phyloP scores from a whole-genome alignment of 2,329 filamentous ascomycete genomes.

The Aciculosporium take region DNA sequence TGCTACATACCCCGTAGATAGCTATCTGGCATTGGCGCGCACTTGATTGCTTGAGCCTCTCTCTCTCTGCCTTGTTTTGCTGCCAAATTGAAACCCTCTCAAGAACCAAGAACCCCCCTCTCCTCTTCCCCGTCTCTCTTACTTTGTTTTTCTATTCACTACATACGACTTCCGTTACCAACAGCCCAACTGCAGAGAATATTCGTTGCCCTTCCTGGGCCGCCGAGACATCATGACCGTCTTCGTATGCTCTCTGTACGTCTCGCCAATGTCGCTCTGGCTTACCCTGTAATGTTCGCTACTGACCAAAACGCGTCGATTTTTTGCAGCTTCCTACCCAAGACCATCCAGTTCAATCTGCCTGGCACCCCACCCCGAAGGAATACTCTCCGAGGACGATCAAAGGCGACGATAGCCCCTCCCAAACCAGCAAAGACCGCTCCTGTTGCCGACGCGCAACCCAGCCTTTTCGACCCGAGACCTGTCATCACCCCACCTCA shows the following conservation, averaged over 20 bases:
- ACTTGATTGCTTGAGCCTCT: background rate
- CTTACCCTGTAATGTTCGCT: background rate
- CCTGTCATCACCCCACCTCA: constrained; percentile 39
- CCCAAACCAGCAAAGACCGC: constrained; percentile 12
- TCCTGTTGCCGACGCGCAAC: constrained; percentile 23
- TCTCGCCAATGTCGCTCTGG: constrained; percentile 1
- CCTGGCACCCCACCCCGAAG: constrained; percentile 35
- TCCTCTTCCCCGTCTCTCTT: no score
- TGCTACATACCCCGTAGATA: no score
- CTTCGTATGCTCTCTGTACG: constrained; percentile 27
- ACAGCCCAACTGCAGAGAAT: no score
- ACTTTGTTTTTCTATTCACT: no score
- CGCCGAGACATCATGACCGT: constrained; percentile 22
- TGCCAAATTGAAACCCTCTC: no score
- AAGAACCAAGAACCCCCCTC: no score
- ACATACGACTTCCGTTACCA: no score
- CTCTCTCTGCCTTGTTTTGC: constrained; percentile 1
- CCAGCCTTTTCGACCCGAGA: constrained; percentile 38
- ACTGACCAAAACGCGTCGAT: background rate
- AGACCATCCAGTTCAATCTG: constrained; percentile 77
- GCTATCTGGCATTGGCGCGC: background rate
- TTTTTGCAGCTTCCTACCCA: constrained; percentile 62
- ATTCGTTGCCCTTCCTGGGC: background rate
- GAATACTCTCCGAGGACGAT: constrained; percentile 16
- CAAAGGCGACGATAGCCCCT: constrained; percentile 15